A percentile compares a stretch with the other conserved stretches of the same genome.
These are phyloP conservation scores for Corylus avellana DNA, from an alignment of 306 rosid species.

Conservation along the genomic window DNA sequence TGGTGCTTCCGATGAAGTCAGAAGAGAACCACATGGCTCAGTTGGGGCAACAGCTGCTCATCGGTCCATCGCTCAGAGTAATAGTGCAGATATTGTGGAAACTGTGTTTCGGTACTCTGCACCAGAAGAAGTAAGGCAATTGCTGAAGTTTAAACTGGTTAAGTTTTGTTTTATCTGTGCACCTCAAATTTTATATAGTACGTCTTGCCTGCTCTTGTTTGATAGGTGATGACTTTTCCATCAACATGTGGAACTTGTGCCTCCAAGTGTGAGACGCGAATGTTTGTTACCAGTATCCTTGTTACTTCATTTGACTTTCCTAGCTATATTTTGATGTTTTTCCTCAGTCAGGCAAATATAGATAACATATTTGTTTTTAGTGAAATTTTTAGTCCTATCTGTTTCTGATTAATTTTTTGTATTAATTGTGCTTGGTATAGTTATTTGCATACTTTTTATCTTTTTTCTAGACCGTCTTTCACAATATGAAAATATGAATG, in stretches of 20 bases:
- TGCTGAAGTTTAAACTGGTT: conserved; percentile 2
- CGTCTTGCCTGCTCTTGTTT: conserved; percentile 23
- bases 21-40: conserved; percentile 74
- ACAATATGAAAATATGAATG: too few relatives aligned
- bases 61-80: conserved; percentile 92
- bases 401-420: neutral
- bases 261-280: conserved; percentile 79
- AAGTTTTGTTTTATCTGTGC: conserved; percentile 10
- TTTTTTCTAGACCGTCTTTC: neutral
- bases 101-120: conserved; percentile 84
- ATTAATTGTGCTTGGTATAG: conserved; percentile 19
- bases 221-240: conserved; percentile 98
- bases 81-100: conserved; percentile 77
- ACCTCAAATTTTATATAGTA: neutral
- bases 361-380: neutral
- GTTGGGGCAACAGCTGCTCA: conserved; percentile 89
- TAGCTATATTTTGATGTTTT: neutral
- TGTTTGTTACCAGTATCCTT: conserved; percentile 93
- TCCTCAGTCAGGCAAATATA: neutral
- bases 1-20: conserved; percentile 41
- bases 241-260: conserved; percentile 88
- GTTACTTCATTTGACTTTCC: conserved; percentile 17
- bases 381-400: conserved; percentile 5
- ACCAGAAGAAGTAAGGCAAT: conserved; percentile 79
- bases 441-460: neutral